Conservation (phyloP, 2,329 filamentous ascomycete species). For the Talaromyces sp. region DNA sequence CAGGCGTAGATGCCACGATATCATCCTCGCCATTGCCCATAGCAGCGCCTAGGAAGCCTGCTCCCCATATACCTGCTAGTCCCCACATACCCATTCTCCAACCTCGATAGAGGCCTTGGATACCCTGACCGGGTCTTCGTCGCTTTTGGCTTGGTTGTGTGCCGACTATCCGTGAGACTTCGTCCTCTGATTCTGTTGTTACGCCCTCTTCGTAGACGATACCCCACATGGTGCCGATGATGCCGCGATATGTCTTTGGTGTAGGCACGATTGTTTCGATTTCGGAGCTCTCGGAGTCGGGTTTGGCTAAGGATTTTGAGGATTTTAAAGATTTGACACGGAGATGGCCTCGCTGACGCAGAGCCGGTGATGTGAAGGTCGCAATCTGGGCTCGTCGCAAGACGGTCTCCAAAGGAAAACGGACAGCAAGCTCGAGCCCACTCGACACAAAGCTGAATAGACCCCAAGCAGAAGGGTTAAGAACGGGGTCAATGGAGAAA, state of each 20-base stretch:
- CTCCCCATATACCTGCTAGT: conserved; percentile 55
- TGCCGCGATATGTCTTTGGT: conserved; percentile 73
- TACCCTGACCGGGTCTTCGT: conserved; percentile 52
- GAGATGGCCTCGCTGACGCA: conserved; percentile 33
- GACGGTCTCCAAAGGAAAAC: conserved; percentile 88
- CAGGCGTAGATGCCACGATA: conserved; percentile 22
- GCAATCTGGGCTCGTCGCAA: conserved; percentile 82
- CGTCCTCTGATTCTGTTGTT: conserved; percentile 41
- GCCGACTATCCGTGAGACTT: conserved; percentile 34
- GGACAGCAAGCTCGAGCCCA: conserved; percentile 75
- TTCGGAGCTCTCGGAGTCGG: conserved; percentile 24
- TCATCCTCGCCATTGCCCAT: conserved; percentile 38
- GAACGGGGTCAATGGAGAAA: conserved; percentile 75
- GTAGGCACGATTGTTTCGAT: conserved; percentile 75
- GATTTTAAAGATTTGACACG: conserved; percentile 15
- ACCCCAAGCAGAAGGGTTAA: conserved; percentile 78
- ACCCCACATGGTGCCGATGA: conserved; percentile 85
- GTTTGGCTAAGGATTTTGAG: conserved; percentile 2
- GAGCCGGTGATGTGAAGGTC: conserved; percentile 59
- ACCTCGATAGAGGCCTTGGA: conserved; percentile 56
- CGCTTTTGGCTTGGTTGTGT: conserved; percentile 33
- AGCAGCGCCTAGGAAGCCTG: conserved; percentile 42
- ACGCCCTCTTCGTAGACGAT: conserved; percentile 80
- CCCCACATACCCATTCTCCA: conserved; percentile 58
- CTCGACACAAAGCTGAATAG: conserved; percentile 78